A percentile compares a stretch with the other conserved stretches of the same genome.
These are phyloP conservation scores for Phylloporus arenicola DNA, from an alignment of 768 basidiomycete species.

Conservation along the genomic window DNA sequence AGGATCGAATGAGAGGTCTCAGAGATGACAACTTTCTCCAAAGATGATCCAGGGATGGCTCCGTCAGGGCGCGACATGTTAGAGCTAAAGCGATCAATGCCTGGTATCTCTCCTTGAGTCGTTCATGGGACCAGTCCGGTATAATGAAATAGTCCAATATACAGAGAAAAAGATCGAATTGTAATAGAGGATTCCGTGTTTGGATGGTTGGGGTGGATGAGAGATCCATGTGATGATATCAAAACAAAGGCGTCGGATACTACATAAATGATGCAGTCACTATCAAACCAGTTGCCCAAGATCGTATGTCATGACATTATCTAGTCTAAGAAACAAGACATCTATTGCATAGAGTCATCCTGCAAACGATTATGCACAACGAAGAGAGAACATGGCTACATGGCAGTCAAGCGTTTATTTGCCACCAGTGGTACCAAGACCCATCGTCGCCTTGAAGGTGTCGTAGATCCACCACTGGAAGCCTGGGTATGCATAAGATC, in stretches of 20 bases:
- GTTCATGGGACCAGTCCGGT: not conserved
- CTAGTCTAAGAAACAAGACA: constrained; percentile 10
- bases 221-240: not conserved
- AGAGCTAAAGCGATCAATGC: not conserved
- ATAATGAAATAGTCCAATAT: not conserved
- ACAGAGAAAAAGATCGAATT: not conserved
- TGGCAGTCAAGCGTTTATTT: constrained; percentile 49
- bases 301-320: not conserved
- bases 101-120: not conserved
- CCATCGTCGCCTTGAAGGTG: constrained; percentile 77
- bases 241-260: no score
- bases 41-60: not conserved
- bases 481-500: constrained; percentile 36
- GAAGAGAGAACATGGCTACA: not conserved
- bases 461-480: constrained; percentile 97
- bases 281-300: no score
- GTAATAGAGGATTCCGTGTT: not conserved
- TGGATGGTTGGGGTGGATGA: not conserved
- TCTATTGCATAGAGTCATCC: constrained; percentile 14
- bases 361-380: constrained; percentile 5
- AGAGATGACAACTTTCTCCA: not conserved
- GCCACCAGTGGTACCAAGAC: constrained; percentile 83
- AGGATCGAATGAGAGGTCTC: not conserved
- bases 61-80: constrained; percentile 1
- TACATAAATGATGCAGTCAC: no score